Percentiles rank a stretch among this genome's conserved stretches.
Evolutionary conservation across 2,329 filamentous ascomycete species (phyloP).

Genomic region (Aspergillus uvarum): DNA sequence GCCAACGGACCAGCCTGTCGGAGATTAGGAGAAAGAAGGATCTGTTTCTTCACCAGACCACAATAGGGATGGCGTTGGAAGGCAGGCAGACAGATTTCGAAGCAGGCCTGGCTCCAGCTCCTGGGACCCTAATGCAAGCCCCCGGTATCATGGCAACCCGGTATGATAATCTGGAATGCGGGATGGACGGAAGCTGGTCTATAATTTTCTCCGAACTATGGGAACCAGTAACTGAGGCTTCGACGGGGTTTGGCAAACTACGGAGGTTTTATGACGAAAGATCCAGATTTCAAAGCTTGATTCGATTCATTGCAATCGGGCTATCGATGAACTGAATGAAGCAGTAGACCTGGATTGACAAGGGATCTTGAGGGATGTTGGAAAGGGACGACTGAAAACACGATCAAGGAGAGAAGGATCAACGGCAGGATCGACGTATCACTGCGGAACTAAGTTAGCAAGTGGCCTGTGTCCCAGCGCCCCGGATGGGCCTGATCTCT

Average conservation of each 20-base stretch:
- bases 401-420: not conserved
- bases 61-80: not conserved
- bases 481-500: conserved; percentile 7
- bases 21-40: conserved; percentile 7
- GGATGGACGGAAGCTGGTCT: conserved; percentile 2
- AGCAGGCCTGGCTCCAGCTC: not conserved
- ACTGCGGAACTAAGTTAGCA: not conserved
- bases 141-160: conserved; percentile 19
- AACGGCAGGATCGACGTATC: not conserved
- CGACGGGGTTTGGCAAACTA: not conserved
- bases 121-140: not conserved
- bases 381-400: not conserved
- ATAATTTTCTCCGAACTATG: not conserved
- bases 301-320: not conserved
- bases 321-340: not conserved
- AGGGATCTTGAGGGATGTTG: not conserved
- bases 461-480: conserved; percentile 1
- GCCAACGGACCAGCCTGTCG: conserved; percentile 2
- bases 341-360: not conserved
- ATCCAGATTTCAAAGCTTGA: not conserved
- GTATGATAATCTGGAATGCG: conserved; percentile 22
- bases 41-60: not conserved
- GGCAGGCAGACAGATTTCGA: not conserved
- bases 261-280: not conserved
- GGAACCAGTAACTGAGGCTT: not conserved